Conservation (phyloP, 164 flowering plant genomes). For the Aristolochia fimbriata region DNA sequence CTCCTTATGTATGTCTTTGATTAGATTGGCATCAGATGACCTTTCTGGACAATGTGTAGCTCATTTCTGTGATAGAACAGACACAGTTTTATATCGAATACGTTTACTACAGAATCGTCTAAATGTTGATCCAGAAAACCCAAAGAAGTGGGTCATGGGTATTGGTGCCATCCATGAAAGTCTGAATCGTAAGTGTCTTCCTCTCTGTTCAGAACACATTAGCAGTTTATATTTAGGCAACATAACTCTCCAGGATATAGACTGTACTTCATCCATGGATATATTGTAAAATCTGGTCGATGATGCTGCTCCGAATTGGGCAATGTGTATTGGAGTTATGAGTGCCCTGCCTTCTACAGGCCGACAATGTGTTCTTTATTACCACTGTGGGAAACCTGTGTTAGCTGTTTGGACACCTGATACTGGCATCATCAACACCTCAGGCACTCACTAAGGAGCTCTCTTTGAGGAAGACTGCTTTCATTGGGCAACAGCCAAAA, state of each 20-base stretch:
- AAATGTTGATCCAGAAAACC: constrained; percentile 38
- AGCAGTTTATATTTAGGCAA: constrained; percentile 53
- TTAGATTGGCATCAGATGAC: constrained; percentile 67
- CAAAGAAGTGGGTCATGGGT: constrained; percentile 51
- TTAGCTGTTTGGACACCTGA: too few relatives aligned
- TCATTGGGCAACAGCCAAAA: too few relatives aligned
- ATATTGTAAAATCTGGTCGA: constrained; percentile 16
- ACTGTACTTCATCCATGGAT: constrained; percentile 49
- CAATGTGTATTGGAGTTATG: too few relatives aligned
- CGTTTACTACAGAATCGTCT: constrained; percentile 51
- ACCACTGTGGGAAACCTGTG: too few relatives aligned
- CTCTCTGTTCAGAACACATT: constrained; percentile 61
- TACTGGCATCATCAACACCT: too few relatives aligned
- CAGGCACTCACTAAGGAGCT: too few relatives aligned
- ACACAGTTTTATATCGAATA: constrained; percentile 51
- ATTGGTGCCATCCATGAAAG: constrained; percentile 66
- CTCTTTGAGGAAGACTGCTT: too few relatives aligned
- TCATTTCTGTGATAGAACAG: constrained; percentile 60
- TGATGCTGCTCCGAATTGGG: too few relatives aligned
- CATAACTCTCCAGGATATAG: constrained; percentile 72
- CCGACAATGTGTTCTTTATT: too few relatives aligned
- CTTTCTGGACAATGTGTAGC: constrained; percentile 46
- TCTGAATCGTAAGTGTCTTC: constrained; percentile 55
- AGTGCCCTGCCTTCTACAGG: too few relatives aligned
- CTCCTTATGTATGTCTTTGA: constrained; percentile 45